Conservation (phyloP, 805 yeast genomes). For the Metschnikowia bowlesiae region DNA sequence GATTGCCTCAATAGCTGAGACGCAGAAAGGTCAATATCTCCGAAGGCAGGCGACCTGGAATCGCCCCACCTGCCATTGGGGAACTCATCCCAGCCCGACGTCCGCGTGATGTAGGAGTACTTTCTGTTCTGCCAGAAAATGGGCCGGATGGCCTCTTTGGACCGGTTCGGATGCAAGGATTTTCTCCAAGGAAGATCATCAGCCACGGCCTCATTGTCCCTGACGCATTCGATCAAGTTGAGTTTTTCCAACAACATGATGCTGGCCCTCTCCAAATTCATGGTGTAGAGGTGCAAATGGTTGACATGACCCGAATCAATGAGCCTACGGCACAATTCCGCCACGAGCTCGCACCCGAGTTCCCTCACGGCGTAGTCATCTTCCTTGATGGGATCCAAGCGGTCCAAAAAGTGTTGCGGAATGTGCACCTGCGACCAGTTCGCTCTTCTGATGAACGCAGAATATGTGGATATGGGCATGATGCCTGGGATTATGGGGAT, state of each 20-base stretch:
- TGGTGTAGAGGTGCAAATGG: constrained; percentile 93
- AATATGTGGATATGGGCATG: constrained; percentile 97
- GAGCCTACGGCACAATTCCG: constrained; percentile 75
- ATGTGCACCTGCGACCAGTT: constrained; percentile 85
- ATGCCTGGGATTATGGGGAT: constrained; percentile 96
- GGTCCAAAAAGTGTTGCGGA: constrained; percentile 67
- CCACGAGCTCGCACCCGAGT: constrained; percentile 75
- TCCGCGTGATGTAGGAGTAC: constrained; percentile 81
- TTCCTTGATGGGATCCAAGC: constrained; percentile 77
- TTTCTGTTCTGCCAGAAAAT: constrained; percentile 96
- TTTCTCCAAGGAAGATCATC: constrained; percentile 81
- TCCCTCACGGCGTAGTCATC: constrained; percentile 87
- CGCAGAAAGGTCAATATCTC: constrained; percentile 80
- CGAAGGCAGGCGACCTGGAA: constrained; percentile 94
- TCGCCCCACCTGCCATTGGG: constrained; percentile 99
- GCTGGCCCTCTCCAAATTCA: constrained; percentile 92
- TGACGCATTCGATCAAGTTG: constrained; percentile 47
- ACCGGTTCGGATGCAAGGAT: constrained; percentile 75
- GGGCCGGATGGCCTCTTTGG: constrained; percentile 81
- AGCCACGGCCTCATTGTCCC: constrained; percentile 36
- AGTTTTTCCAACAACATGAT: constrained; percentile 80
- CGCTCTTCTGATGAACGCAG: constrained; percentile 88
- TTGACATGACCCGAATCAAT: constrained; percentile 67
- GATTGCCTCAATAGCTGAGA: constrained; percentile 78
- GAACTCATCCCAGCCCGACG: constrained; percentile 95